Evolutionary conservation across 495 filamentous ascomycete species (phyloP).

Genomic region (Podospora tetraspora): DNA sequence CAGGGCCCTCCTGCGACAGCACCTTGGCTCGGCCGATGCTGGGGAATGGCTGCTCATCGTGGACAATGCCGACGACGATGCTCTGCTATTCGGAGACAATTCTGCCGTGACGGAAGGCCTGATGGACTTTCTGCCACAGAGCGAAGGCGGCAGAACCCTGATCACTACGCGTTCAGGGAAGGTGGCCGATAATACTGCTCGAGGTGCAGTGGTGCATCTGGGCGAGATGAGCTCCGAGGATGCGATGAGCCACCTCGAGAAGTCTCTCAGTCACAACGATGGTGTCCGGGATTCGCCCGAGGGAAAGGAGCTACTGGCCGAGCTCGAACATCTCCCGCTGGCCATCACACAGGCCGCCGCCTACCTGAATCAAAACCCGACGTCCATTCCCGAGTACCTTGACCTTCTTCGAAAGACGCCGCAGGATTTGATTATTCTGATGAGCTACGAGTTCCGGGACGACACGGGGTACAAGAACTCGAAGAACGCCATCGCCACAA

Average conservation of each 20-base stretch:
- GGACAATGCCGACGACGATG: conserved; percentile 32
- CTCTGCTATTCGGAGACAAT: conserved; percentile 11
- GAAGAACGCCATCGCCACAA: conserved; percentile 49
- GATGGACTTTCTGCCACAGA: conserved; percentile 26
- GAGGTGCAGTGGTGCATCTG: conserved; percentile 22
- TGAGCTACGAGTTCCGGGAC: conserved; percentile 49
- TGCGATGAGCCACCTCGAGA: conserved; percentile 16
- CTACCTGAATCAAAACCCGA: conserved; percentile 40
- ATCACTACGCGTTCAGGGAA: conserved; percentile 32
- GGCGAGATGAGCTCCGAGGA: conserved; percentile 23
- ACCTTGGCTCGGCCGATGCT: conserved; percentile 19
- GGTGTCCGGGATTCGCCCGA: conserved; percentile 1
- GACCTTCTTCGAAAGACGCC: conserved; percentile 39
- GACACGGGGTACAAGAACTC: conserved; percentile 35
- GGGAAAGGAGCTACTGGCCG: conserved; percentile 23
- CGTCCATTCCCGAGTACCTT: conserved; percentile 39
- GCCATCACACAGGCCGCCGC: conserved; percentile 44
- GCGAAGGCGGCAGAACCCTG: conserved; percentile 23
- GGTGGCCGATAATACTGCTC: conserved; percentile 20
- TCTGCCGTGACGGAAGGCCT: conserved; percentile 11
- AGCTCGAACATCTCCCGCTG: conserved; percentile 38
- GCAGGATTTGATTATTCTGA: conserved; percentile 32
- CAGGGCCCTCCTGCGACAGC: conserved; percentile 16
- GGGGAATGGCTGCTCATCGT: conserved; percentile 32
- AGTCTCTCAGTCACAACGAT: conserved; percentile 13